Percentiles rank a stretch among this genome's conserved stretches.
Evolutionary conservation across 169 alveolate species (phyloP).

Genomic region (Besnoitia besnoiti): DNA sequence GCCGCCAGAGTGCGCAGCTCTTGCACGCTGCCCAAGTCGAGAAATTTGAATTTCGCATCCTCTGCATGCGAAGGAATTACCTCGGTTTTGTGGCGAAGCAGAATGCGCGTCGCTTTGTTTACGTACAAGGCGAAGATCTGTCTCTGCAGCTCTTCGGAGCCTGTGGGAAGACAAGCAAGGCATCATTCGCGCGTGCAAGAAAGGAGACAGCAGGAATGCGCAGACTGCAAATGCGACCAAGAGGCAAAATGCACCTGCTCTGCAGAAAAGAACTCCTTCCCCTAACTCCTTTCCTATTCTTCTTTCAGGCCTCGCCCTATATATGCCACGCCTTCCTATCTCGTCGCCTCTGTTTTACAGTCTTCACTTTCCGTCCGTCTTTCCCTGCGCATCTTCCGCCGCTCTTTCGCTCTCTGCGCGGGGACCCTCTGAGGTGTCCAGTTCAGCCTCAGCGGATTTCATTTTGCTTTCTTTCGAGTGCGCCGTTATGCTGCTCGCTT

Average conservation of each 20-base stretch:
- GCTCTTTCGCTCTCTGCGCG: not conserved
- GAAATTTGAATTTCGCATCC: too few species aligned
- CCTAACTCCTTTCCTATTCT: too few species aligned
- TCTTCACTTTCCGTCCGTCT: not conserved
- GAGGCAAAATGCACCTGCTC: too few species aligned
- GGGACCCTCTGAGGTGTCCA: not conserved
- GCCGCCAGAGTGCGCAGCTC: too few species aligned
- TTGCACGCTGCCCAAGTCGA: too few species aligned
- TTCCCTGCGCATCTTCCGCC: not conserved
- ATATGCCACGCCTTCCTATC: too few species aligned
- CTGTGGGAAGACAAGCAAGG: not conserved
- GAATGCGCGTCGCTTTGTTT: constrained; percentile 37
- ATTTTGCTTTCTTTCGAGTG: not conserved
- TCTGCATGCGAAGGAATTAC: too few species aligned
- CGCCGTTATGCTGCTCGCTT: not conserved
- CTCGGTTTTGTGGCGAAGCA: not conserved
- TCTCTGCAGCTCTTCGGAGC: constrained; percentile 23
- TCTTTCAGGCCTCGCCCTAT: too few species aligned
- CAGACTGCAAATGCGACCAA: too few species aligned
- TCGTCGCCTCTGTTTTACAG: not conserved
- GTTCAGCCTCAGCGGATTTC: not conserved
- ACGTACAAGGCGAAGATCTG: constrained; percentile 39
- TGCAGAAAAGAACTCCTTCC: too few species aligned
- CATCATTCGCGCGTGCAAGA: not conserved
- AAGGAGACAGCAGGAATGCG: not conserved